Evolutionary conservation across 1,284 basidiomycete genomes (phyloP), one percentile per base, ranked within the genome.

Genomic region (Tilletiaria anomala): DNA sequence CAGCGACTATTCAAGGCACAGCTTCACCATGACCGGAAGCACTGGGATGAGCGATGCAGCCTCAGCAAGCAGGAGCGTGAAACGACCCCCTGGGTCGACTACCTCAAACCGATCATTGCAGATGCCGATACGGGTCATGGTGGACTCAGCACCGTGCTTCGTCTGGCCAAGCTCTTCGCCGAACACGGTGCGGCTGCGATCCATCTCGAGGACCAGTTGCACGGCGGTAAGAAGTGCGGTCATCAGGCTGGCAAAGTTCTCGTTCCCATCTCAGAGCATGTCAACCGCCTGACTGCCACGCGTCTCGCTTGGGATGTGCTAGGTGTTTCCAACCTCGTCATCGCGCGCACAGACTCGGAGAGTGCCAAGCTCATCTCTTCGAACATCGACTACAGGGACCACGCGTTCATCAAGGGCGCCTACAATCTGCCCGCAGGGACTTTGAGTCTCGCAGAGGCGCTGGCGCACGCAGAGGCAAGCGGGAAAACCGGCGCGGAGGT

Each of bases 241-340:
- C 86, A 91, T 70, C 75, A 88, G 60, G 82, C 81, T n/a, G 86
- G 86, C 44, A 91, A 91, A 69, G 85, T 91, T 33, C 75, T 91
- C 43, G 86, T 91, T 2, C 86, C 86, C 12, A 79, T 82, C 3
- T 83, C 82, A 8, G 80, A 83, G 17, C 86, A 89, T 61, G 73
- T 84, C 49, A 81, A 82, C 37, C 79, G 87, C 24, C 76, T 91
- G 42, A 73, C 85, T 50, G 76, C 84, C 11, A 73, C 82, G 22
- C 80, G 86, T 20, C 85, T 88, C 72, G 84, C 87, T 68, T 77
- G 84, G 52, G 86, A 91, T 68, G 72, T 91, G 44, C 73, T 91
- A 52, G 80, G 83, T 61, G 80, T 81, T 39, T 81, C 83, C 14
- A 87, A 87, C 77, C 76, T 88, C 32, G 70, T 87, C 47, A 85